Evolutionary conservation across 805 yeast species (phyloP).

Genomic region (Metschnikowia matae): DNA sequence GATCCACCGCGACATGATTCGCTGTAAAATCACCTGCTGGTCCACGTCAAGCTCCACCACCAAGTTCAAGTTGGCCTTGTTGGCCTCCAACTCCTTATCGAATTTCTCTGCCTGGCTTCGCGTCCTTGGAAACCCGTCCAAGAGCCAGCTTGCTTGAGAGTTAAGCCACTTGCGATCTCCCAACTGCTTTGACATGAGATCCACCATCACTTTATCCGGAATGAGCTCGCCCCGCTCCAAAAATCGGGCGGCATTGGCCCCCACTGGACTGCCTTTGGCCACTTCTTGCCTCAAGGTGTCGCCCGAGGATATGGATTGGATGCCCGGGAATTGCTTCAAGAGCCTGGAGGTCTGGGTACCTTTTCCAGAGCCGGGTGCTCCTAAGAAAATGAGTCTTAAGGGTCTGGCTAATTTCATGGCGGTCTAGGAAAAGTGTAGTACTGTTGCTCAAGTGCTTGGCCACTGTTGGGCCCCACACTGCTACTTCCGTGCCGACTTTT

Average conservation of each 20-base stretch:
- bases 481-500: neutral
- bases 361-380: slow-evolving; percentile 96
- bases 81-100: slow-evolving; percentile 37
- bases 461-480: neutral
- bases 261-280: slow-evolving; percentile 48
- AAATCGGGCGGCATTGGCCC: slow-evolving; percentile 50
- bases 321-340: slow-evolving; percentile 46
- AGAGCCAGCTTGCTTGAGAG: slow-evolving; percentile 54
- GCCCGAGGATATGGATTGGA: slow-evolving; percentile 74
- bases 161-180: slow-evolving; percentile 39
- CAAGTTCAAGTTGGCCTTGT: slow-evolving; percentile 50
- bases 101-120: slow-evolving; percentile 62
- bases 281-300: slow-evolving; percentile 75
- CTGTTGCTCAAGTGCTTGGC: neutral
- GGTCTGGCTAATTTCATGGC: slow-evolving; percentile 9
- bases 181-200: slow-evolving; percentile 52
- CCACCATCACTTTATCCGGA: slow-evolving; percentile 68
- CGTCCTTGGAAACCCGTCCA: slow-evolving; percentile 94
- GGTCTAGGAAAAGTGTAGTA: neutral
- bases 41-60: slow-evolving; percentile 90
- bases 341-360: slow-evolving; percentile 81
- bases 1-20: slow-evolving; percentile 83
- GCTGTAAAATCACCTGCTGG: slow-evolving; percentile 69
- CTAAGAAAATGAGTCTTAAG: slow-evolving; percentile 61
- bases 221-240: slow-evolving; percentile 64